Conservation (phyloP, 139 green algal genomes). For the Chara braunii region DNA sequence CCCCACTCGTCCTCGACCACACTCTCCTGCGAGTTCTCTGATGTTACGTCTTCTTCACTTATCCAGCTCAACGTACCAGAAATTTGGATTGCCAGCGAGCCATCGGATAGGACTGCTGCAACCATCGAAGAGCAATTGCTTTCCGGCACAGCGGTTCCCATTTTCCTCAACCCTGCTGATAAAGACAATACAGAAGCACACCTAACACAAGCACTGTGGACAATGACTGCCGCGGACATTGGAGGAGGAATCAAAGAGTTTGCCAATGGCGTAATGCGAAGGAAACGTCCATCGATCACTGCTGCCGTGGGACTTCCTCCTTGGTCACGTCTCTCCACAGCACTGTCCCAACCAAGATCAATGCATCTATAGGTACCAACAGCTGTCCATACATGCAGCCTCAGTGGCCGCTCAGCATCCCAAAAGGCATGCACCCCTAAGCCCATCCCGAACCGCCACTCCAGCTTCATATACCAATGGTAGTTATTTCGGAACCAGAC, state of each 20-base stretch:
- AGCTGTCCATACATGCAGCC: conserved; percentile 45
- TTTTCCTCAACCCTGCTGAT: too few species aligned
- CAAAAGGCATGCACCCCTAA: conserved; percentile 36
- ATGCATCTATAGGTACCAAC: background rate
- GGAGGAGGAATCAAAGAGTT: conserved; percentile 67
- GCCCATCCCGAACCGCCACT: conserved; percentile 30
- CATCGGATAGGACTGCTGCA: conserved; percentile 52
- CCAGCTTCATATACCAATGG: conserved; percentile 89
- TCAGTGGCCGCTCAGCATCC: conserved; percentile 47
- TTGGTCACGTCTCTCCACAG: conserved; percentile 42
- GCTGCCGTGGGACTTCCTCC: conserved; percentile 59
- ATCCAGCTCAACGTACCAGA: too few species aligned
- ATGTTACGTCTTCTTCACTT: too few species aligned
- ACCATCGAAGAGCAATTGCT: conserved; percentile 35
- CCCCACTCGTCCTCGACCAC: too few species aligned
- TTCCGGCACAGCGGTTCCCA: too few species aligned
- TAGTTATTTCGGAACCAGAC: conserved; percentile 89
- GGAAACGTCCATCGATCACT: conserved; percentile 69
- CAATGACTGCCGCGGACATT: conserved; percentile 59
- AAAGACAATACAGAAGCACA: too few species aligned
- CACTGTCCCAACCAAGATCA: conserved; percentile 26
- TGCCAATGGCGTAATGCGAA: conserved; percentile 73
- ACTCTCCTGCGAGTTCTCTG: too few species aligned
- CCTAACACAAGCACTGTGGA: too few species aligned
- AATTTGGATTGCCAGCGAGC: too few species aligned